phyloP scores from a whole-genome alignment of 192 early-diverging fungal genomes.

The Jimgerdemannia lactiflua region DNA sequence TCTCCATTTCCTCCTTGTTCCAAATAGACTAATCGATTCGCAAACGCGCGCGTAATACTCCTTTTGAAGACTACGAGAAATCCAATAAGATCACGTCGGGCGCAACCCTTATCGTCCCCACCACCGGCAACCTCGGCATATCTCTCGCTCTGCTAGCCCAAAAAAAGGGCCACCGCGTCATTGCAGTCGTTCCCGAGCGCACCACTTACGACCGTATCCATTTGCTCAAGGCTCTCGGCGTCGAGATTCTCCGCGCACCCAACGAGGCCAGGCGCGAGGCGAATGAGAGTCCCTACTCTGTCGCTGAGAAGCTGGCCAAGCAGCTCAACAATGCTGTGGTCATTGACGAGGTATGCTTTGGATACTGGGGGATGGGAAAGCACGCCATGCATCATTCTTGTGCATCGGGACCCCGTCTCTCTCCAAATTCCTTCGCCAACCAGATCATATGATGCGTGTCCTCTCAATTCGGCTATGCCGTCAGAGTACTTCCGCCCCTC shows the following conservation, averaged over 20 bases:
- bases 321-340: slow-evolving; percentile 51
- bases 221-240: slow-evolving; percentile 61
- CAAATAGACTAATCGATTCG: not conserved
- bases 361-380: not conserved
- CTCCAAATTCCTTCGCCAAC: too few species aligned
- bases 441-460: too few species aligned
- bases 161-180: slow-evolving; percentile 40
- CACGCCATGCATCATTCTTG: not conserved
- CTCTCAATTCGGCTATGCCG: not conserved
- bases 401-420: too few species aligned
- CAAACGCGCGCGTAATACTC: not conserved
- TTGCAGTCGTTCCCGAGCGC: slow-evolving; percentile 66
- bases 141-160: slow-evolving; percentile 57
- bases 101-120: slow-evolving; percentile 59
- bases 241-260: slow-evolving; percentile 69
- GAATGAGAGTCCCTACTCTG: slow-evolving; percentile 60
- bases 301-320: slow-evolving; percentile 52
- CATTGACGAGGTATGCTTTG: slow-evolving; percentile 55
- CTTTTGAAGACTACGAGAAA: slow-evolving; percentile 2
- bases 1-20: not conserved
- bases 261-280: slow-evolving; percentile 64
- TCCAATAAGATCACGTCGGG: slow-evolving; percentile 17
- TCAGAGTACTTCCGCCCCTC: not conserved
- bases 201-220: slow-evolving; percentile 67
- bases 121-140: slow-evolving; percentile 69